Evolutionary conservation across 2,329 filamentous ascomycete species (phyloP), one percentile per base, ranked within the genome.

Genomic region (Aspergillus sergii): DNA sequence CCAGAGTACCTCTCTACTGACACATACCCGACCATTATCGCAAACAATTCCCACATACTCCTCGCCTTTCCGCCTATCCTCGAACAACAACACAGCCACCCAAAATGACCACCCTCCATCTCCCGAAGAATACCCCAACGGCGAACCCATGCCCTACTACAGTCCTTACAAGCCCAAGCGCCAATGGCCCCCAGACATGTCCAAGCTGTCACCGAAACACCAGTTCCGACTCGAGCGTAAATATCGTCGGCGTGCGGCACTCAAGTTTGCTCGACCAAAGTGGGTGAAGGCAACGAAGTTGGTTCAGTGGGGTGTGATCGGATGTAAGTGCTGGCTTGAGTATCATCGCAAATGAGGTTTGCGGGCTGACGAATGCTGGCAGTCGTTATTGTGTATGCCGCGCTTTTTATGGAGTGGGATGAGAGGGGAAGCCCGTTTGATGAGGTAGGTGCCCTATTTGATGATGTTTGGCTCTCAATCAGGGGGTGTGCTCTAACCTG

Each of bases 171-270:
- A 80, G 66, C 85, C 85, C 43, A 87, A 88, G 75, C 85, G 85
- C 64, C 78, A 80, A 75, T 91, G 88, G 88, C 88, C 88, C 48
- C 88, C 88, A 8, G 86, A 89, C 72, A 86, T 90, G 76, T 78
- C 79, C 61, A 83, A 86, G 66, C 80, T 90, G 57, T 86, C 87
- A 1, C 80, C 81, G n/a, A 88, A 86, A 72, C 86, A 90, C 71
- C 86, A 90, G 72, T 89, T 90, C 78, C 83, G 85, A n/a, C 83
- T 90, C 55, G 88, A 91, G 76, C 84, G 87, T 63, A 86, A 87
- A 65, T 91, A 88, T 76, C 82, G 88, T 41, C 81, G 88, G 58
- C 83, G 88, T 59, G 80, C 85, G 57, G 85, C 85, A 73, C 77
- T 88, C 67, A 89, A 88, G 73, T 89, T 83, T 74, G 83, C 84